A percentile compares a stretch with the other conserved stretches of the same genome.
These are phyloP conservation scores for Diaporthe sp. DNA, from an alignment of 2,329 filamentous ascomycete genomes.

Conservation along the genomic window DNA sequence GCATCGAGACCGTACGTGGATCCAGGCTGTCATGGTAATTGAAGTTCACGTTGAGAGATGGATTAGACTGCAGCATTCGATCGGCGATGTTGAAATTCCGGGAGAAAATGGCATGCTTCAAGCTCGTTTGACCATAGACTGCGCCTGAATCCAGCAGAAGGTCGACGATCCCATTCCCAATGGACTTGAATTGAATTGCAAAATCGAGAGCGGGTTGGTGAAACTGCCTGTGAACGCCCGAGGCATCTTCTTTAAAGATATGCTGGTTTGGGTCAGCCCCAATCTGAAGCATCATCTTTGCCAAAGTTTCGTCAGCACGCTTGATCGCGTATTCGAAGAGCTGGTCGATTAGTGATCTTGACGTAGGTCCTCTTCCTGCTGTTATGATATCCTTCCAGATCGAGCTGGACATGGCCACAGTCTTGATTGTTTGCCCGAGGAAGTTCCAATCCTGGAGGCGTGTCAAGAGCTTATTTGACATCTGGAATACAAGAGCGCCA, in stretches of 20 bases:
- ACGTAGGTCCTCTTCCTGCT: neutral
- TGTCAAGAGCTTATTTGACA: neutral
- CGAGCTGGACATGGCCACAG: neutral
- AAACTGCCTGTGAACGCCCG: too few relatives aligned
- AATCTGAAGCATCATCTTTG: neutral
- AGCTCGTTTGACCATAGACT: neutral
- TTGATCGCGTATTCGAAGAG: neutral
- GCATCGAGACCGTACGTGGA: rapidly evolving
- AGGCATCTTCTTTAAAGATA: too few relatives aligned
- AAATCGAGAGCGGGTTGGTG: neutral
- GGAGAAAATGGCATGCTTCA: neutral
- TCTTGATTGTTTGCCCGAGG: neutral
- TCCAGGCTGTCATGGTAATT: neutral
- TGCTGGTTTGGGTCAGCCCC: neutral
- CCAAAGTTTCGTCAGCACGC: rapidly evolving
- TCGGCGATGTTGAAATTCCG: neutral
- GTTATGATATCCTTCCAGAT: neutral
- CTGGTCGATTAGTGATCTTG: neutral
- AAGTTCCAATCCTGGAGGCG: neutral
- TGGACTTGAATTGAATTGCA: rapidly evolving
- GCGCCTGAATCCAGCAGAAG: neutral
- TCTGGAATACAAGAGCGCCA: neutral
- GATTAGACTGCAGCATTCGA: neutral
- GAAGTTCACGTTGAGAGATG: neutral
- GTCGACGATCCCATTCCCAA: neutral